These are phyloP conservation scores for Aphanomyces astaci DNA, from an alignment of 352 stramenopile species.

Conservation along the genomic window DNA sequence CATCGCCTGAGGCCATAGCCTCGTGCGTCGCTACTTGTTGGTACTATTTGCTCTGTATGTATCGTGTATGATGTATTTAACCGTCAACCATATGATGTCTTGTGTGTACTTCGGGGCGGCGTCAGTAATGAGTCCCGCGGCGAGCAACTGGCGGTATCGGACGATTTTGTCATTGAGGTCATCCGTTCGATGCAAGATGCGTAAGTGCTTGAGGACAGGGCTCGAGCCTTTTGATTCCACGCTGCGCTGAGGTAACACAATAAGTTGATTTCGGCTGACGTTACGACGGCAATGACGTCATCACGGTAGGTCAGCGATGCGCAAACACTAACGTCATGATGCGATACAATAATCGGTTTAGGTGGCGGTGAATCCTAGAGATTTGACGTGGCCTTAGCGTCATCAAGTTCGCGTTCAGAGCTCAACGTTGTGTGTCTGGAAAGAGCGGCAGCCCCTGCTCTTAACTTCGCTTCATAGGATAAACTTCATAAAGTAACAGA, in stretches of 20 bases:
- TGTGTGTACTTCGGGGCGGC: background rate
- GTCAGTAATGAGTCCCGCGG: background rate
- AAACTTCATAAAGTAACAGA: conserved; percentile 30
- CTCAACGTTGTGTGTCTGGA: conserved; percentile 26
- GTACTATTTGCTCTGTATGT: no score
- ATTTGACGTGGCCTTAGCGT: conserved; percentile 23
- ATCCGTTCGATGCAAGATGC: background rate
- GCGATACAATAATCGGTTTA: conserved; percentile 24
- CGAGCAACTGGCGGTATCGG: background rate
- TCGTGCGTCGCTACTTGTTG: no score
- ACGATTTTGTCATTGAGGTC: background rate
- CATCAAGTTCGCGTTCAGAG: conserved; percentile 22
- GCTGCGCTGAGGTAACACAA: background rate
- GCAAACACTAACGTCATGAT: background rate
- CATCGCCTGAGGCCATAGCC: no score
- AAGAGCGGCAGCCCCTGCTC: conserved; percentile 32
- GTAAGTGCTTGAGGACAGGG: background rate
- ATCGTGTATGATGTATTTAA: no score
- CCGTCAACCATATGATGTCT: no score
- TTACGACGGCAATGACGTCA: background rate
- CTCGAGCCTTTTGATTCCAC: background rate
- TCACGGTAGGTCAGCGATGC: background rate
- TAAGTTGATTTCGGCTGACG: background rate
- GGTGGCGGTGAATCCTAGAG: conserved; percentile 23
- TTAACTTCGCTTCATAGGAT: conserved; percentile 28